Percentiles rank a stretch among this genome's conserved stretches.
phyloP scores from a whole-genome alignment of 352 stramenopile genomes.

The Hyaloperonospora brassicae region DNA sequence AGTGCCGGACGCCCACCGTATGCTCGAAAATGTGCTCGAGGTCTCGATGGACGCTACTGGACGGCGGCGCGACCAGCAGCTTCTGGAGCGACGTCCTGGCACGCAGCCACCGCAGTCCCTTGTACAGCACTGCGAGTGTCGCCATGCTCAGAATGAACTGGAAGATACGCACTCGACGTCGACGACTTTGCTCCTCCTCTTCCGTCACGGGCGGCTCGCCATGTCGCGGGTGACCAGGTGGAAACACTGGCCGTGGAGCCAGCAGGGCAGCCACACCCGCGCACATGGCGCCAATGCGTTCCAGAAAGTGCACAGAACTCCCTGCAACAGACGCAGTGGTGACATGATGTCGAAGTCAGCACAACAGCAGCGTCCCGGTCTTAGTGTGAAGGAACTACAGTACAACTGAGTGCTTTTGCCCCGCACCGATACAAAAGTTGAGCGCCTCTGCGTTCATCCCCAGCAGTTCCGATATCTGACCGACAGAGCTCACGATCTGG shows the following conservation, averaged over 20 bases:
- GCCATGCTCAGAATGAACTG: constrained; percentile 70
- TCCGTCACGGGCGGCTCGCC: constrained; percentile 50
- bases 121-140: constrained; percentile 47
- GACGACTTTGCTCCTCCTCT: constrained; percentile 65
- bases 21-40: constrained; percentile 69
- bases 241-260: constrained; percentile 51
- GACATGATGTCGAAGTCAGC: too few relatives aligned
- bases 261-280: constrained; percentile 61
- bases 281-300: constrained; percentile 75
- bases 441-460: constrained; percentile 72
- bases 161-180: constrained; percentile 68
- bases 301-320: constrained; percentile 80
- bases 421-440: constrained; percentile 60
- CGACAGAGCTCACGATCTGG: constrained; percentile 60
- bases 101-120: constrained; percentile 38
- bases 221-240: constrained; percentile 66
- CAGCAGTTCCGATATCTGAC: constrained; percentile 68
- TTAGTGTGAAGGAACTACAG: too few relatives aligned
- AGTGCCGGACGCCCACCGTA: constrained; percentile 34
- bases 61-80: constrained; percentile 29
- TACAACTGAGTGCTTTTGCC: too few relatives aligned
- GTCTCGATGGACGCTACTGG: constrained; percentile 28
- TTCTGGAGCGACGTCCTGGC: constrained; percentile 13
- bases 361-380: too few relatives aligned
- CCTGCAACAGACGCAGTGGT: constrained; percentile 25